Evolutionary conservation across 1,284 basidiomycete genomes (phyloP).

Genomic region (Bondarzewia mesenterica): DNA sequence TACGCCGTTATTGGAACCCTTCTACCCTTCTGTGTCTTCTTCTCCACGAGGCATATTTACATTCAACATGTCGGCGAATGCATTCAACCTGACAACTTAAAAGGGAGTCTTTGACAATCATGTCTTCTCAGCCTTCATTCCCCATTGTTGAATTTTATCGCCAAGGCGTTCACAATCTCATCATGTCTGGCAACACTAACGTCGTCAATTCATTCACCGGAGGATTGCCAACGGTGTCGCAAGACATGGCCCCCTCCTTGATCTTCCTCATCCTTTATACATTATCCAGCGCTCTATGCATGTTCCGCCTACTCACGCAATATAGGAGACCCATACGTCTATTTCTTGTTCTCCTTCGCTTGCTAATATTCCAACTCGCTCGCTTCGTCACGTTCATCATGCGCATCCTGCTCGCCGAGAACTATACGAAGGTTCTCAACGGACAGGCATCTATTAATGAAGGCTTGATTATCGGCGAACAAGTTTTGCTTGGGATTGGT

Average conservation of each 20-base stretch:
- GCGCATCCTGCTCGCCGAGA: background rate
- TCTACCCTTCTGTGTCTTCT: no score
- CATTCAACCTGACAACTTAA: no score
- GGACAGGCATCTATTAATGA: background rate
- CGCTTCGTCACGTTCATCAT: slow-evolving; percentile 1
- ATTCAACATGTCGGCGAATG: no score
- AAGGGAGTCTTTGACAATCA: no score
- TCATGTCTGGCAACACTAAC: background rate
- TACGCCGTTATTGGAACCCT: no score
- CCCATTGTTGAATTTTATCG: no score
- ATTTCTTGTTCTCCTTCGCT: background rate
- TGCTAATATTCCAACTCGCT: background rate
- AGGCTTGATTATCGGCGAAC: slow-evolving; percentile 1
- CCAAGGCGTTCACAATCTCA: no score
- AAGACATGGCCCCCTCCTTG: slow-evolving; percentile 1
- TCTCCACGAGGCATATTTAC: no score
- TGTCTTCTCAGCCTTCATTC: no score
- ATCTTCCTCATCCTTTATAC: background rate
- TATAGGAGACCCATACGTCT: background rate
- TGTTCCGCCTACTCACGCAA: background rate
- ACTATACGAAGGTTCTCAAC: background rate
- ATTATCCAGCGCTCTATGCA: background rate
- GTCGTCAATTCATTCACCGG: background rate
- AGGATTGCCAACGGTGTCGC: background rate
- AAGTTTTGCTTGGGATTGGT: slow-evolving; percentile 1